Base-by-base conservation (phyloP, 2,329 filamentous ascomycete species). In the Fusarium aywerte region DNA sequence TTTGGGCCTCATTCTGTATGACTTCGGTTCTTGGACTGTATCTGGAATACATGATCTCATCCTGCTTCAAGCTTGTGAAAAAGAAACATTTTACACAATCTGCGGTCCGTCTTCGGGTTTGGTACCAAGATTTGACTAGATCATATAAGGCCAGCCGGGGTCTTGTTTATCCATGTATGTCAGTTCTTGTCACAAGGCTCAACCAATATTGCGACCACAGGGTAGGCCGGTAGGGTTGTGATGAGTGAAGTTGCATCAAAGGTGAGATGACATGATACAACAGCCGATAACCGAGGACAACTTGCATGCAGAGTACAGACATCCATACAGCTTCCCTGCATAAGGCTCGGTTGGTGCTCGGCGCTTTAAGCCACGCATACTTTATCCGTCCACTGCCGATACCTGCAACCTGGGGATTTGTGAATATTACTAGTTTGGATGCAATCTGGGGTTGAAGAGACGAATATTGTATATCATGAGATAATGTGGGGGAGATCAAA, bases 61-160 rank as follows among this genome's bases (percentile, higher is more conserved):
- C 21, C 21, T 48, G 18, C 20, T 48, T 12, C 21, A 20, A 5
- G 32, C 45, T 36, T 49, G 51, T 40, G 50, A 39, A 20, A 42
- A 20, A 32, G 36, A 32, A 38, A 44, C 35, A 39, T 23, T 35
- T 11, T 48, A 31, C 33, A 39, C 15, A 42, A 54, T 63, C 53
- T 58, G 40, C 64, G 67, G 67, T 64, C 64, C 63, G 56, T 70
- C 52, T 56, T 68, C 67, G 64, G 67, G 31, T 51, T 38, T 45
- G 43, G 55, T 25, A n/a, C 36, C 67, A 55, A 65, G 67, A 54
- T 50, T 54, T 11, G 63, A 67, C 51, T 54, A 68, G 59, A 56
- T 50, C 38, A 23, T 39, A 38, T 48, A 23, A 65, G 21, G 35
- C 42, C 32, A 45, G 33, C 48, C 32, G 51, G 56, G 55, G 38